Evolutionary conservation across 2,329 filamentous ascomycete genomes (phyloP).

Genomic region (Botrytis sinoallii): DNA sequence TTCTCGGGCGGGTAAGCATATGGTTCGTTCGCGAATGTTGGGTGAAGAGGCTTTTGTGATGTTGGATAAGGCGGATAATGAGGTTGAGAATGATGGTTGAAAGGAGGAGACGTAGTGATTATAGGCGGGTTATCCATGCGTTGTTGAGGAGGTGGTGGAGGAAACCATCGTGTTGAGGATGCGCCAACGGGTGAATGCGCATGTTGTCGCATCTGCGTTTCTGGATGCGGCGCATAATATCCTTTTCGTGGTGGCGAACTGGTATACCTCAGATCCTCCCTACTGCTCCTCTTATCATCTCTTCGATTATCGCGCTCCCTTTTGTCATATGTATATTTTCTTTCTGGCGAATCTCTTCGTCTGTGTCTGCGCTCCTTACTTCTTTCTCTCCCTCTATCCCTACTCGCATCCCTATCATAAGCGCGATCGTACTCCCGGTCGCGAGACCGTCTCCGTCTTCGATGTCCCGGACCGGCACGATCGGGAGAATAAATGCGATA

Average conservation of each 20-base stretch:
- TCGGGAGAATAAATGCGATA: slow-evolving; percentile 21
- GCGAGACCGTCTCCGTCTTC: slow-evolving; percentile 15
- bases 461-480: slow-evolving; percentile 8
- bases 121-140: slow-evolving; percentile 7
- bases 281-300: slow-evolving; percentile 15
- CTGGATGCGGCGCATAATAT: slow-evolving; percentile 1
- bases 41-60: not conserved
- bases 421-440: not conserved
- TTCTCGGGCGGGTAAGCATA: slow-evolving; percentile 17
- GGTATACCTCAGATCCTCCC: slow-evolving; percentile 11
- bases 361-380: slow-evolving; percentile 13
- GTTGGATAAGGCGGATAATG: not conserved
- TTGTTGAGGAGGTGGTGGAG: slow-evolving; percentile 10
- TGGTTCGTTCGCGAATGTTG: slow-evolving; percentile 16
- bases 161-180: slow-evolving; percentile 6
- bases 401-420: not conserved
- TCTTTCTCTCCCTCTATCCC: not conserved
- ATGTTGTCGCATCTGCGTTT: not conserved
- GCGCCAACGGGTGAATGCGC: not conserved
- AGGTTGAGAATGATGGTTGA: not conserved
- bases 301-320: slow-evolving; percentile 6
- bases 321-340: slow-evolving; percentile 1
- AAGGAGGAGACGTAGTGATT: not conserved
- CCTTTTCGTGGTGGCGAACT: not conserved
- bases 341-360: slow-evolving; percentile 7